Percentiles rank a stretch among this genome's conserved stretches.
These are phyloP conservation scores for Cercospora beticola DNA, from an alignment of 2,329 filamentous ascomycete species.

Conservation along the genomic window DNA sequence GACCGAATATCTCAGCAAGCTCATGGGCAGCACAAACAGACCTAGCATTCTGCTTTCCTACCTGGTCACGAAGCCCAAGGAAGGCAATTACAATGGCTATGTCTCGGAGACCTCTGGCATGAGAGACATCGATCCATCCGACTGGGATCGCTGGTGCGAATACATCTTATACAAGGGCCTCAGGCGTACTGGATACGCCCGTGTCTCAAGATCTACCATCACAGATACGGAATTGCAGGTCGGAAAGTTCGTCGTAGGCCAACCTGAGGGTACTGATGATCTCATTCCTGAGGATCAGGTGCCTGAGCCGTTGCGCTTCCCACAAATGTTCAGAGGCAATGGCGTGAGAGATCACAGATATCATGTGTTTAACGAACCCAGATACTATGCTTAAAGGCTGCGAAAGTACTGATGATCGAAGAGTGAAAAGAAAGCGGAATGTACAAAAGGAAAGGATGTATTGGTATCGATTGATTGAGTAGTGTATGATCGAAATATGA, in stretches of 20 bases:
- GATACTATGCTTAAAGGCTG: constrained; percentile 54
- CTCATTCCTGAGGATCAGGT: constrained; percentile 72
- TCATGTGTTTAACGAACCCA: constrained; percentile 91
- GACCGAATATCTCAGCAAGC: constrained; percentile 75
- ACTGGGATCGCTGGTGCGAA: constrained; percentile 99
- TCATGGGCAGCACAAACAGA: constrained; percentile 80
- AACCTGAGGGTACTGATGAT: constrained; percentile 59
- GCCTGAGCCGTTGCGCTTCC: constrained; percentile 77
- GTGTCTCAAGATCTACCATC: constrained; percentile 84
- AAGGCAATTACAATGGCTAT: constrained; percentile 97
- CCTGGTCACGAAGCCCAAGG: constrained; percentile 81
- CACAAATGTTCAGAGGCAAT: constrained; percentile 75
- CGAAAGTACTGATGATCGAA: neutral
- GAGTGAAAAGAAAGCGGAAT: neutral
- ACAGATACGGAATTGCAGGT: constrained; percentile 96
- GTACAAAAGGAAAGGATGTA: neutral
- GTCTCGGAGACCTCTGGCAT: constrained; percentile 84
- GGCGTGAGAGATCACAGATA: constrained; percentile 88
- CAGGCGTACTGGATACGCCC: constrained; percentile 81
- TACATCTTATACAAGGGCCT: constrained; percentile 95
- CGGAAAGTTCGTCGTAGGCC: constrained; percentile 87
- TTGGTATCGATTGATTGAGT: neutral
- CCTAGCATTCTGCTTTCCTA: constrained; percentile 87
- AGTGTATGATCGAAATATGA: neutral
- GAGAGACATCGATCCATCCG: constrained; percentile 87